phyloP scores from a whole-genome alignment of 345 rosid species.

The Arabis hirsuta region DNA sequence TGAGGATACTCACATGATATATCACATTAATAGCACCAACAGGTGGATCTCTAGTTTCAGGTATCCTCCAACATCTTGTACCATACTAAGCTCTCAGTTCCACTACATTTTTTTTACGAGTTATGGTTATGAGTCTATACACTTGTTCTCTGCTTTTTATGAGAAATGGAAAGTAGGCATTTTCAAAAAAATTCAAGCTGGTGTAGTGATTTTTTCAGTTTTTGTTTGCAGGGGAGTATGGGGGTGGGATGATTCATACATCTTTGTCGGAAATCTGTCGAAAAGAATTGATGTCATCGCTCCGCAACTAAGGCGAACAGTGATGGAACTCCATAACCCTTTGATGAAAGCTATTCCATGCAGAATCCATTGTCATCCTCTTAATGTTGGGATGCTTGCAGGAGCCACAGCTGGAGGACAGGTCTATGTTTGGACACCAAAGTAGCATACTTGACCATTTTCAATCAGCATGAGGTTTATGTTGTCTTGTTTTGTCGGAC shows the following conservation, averaged over 20 bases:
- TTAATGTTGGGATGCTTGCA: conserved; percentile 65
- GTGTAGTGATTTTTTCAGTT: not conserved
- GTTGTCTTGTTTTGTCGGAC: not conserved
- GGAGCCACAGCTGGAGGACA: conserved; percentile 77
- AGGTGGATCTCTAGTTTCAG: conserved; percentile 77
- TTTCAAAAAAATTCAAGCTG: not conserved
- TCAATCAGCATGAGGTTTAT: not conserved
- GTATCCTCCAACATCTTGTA: conserved; percentile 45
- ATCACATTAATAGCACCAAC: conserved; percentile 66
- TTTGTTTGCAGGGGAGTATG: conserved; percentile 62
- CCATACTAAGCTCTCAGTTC: not conserved
- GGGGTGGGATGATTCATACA: conserved; percentile 90
- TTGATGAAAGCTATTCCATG: conserved; percentile 65
- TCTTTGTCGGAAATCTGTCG: conserved; percentile 66
- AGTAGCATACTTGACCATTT: conserved; percentile 11
- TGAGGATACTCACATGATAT: conserved; percentile 50
- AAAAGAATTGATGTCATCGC: conserved; percentile 75
- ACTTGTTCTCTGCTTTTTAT: not conserved
- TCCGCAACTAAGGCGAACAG: conserved; percentile 36
- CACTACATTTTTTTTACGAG: not conserved
- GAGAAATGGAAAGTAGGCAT: conserved; percentile 1
- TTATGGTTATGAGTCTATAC: not conserved
- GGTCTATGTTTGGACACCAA: conserved; percentile 67
- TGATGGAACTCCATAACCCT: conserved; percentile 54
- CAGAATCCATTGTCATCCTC: conserved; percentile 73